These are phyloP conservation scores for Botrytis pseudocinerea DNA, from an alignment of 2,329 filamentous ascomycete species.

Conservation along the genomic window DNA sequence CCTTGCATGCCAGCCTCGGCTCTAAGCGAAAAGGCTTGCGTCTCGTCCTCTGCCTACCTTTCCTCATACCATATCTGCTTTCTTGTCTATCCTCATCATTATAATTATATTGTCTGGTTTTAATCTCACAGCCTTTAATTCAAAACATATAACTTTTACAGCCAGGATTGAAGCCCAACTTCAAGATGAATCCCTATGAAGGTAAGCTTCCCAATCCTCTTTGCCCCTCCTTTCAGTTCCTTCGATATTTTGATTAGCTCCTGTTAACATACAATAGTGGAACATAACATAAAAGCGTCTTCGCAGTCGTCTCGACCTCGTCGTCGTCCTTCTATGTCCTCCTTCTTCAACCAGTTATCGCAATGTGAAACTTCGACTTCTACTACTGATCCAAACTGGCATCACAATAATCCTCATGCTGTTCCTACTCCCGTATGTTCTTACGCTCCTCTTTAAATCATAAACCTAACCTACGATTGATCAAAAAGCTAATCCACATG, in stretches of 20 bases:
- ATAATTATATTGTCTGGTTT: not conserved
- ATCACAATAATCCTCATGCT: constrained; percentile 55
- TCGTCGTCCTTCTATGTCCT: constrained; percentile 62
- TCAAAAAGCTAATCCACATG: not conserved
- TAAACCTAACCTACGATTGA: accelerated
- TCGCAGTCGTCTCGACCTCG: constrained; percentile 40
- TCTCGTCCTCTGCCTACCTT: constrained; percentile 6
- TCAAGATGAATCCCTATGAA: constrained; percentile 53
- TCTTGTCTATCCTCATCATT: not conserved
- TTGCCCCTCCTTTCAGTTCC: constrained; percentile 2
- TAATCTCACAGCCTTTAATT: not conserved
- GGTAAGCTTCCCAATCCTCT: constrained; percentile 41
- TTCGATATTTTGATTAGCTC: not conserved
- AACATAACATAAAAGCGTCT: constrained; percentile 59
- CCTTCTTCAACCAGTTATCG: constrained; percentile 58
- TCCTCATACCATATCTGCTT: not conserved
- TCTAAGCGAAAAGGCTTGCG: constrained; percentile 21
- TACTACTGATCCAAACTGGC: constrained; percentile 18
- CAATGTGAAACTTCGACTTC: constrained; percentile 42
- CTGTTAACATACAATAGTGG: constrained; percentile 49
- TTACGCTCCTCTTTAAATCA: not conserved
- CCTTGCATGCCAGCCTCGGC: constrained; percentile 19
- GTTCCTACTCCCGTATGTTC: constrained; percentile 52
- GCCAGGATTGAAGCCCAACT: not conserved
- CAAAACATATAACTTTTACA: too few relatives aligned